Evolutionary conservation across 2,329 filamentous ascomycete genomes (phyloP), one percentile per base, ranked within the genome.

Genomic region (Cladosporium velox): DNA sequence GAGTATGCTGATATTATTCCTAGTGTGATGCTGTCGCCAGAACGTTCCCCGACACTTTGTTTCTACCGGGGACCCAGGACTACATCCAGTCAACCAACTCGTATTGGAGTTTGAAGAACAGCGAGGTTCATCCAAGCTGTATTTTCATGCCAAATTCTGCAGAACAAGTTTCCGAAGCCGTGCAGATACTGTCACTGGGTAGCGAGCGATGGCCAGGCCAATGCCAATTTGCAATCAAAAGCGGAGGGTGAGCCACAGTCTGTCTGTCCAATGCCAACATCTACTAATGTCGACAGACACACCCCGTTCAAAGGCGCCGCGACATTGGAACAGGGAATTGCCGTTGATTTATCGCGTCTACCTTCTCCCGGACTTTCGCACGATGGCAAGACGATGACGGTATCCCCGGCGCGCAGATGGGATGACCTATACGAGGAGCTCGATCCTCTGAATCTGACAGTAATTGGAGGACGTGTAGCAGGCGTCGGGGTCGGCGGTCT

Each of bases 371-470:
- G 64, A 0, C 67, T 81, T 14, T 73, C 72, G 28, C 59, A 69
- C 2, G 78, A 80, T 55, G 75, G 71, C 11, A 71, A 70, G 3
- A 77, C 73, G 6, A 78, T 80, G 6, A 75, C 73, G 10, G 75
- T 86, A 35, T 85, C 83, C 0, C 71, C 79, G 0, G 84, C 83
- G 1, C 76, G 77, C 24, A 74, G 77, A 8, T 86, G 83, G 81
- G 72, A 75, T n/a, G 73, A 81, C 21, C 78, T 85, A 0, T 83
- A 80, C 44, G 63, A 68, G 0, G 67, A 63, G 1, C 76, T 84
- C 0, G 82, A 83, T 15, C 71, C 74, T 6, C 68, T 79, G 34
- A 76, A 76, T 1, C 70, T 82, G 18, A 74, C 77, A 1, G 80
- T 82, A 1, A 75, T 79, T 0, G 83, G 83, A 1, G 83, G 82